phyloP scores from a whole-genome alignment of 768 basidiomycete genomes.

The Hericium rajendrae region DNA sequence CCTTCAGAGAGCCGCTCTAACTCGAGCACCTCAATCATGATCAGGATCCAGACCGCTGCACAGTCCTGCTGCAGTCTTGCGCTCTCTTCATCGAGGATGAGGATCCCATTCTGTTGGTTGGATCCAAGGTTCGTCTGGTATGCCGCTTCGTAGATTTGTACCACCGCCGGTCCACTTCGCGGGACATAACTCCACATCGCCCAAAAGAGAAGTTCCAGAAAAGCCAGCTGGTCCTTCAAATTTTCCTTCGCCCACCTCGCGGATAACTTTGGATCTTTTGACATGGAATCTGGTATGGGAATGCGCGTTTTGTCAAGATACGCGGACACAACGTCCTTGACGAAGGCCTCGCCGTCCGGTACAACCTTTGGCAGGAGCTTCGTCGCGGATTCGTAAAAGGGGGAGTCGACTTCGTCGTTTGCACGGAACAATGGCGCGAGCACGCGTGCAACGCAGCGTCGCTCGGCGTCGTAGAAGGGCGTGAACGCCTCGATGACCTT shows the following conservation, averaged over 20 bases:
- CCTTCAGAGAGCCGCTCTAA: slow-evolving; percentile 59
- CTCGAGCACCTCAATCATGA: slow-evolving; percentile 73
- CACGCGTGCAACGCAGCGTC: slow-evolving; percentile 56
- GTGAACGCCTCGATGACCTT: slow-evolving; percentile 65
- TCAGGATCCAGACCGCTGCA: slow-evolving; percentile 67
- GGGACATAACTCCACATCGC: slow-evolving; percentile 71
- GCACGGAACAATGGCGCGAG: slow-evolving; percentile 72
- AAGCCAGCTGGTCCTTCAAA: slow-evolving; percentile 63
- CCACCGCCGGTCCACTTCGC: slow-evolving; percentile 55
- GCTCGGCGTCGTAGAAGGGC: slow-evolving; percentile 76
- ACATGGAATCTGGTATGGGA: slow-evolving; percentile 33
- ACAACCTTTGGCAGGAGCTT: slow-evolving; percentile 51
- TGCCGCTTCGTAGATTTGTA: slow-evolving; percentile 53
- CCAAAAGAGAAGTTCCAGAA: slow-evolving; percentile 86
- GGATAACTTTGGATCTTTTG: slow-evolving; percentile 46
- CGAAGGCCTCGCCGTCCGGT: slow-evolving; percentile 56
- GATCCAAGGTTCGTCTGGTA: slow-evolving; percentile 58
- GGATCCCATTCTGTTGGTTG: slow-evolving; percentile 48
- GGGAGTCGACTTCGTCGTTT: slow-evolving; percentile 46
- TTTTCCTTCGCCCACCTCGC: slow-evolving; percentile 70
- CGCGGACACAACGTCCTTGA: slow-evolving; percentile 46
- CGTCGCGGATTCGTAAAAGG: slow-evolving; percentile 42
- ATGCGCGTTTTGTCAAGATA: slow-evolving; percentile 48
- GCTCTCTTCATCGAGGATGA: slow-evolving; percentile 71
- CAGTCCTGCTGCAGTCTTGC: slow-evolving; percentile 54